Base-by-base conservation (phyloP, 2,329 filamentous ascomycete species). In the Ophiostoma ulmi region DNA sequence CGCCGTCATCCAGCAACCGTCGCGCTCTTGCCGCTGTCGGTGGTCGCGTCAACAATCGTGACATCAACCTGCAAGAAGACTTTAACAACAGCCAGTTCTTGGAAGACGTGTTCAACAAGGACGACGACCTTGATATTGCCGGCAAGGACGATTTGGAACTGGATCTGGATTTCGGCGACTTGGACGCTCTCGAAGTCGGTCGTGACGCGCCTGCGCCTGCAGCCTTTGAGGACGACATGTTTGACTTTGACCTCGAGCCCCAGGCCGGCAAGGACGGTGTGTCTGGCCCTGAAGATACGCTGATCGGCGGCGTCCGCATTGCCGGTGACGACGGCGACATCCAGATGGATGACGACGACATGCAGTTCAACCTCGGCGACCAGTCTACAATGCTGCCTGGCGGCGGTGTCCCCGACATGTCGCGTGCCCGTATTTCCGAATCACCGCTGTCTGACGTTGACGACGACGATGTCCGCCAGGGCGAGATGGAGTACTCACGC, bases 181-280 rank as follows among this genome's bases (percentile, higher is more conserved):
- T 70, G 31, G 87, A 86, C 44, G 95, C 90, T 76, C 89, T 97
- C 72, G 95, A 99, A 89, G 85, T 93, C 75, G 95, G 94, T 77
- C 91, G 94, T 88, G 90, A 97, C 75, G 94, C 91, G 26, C 89
- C 91, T 5, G 84, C 87, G 20, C 84, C 90, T 35, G 85, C 87
- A 65, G 83, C 88, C 1, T 80, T 90, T 26, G 91, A 92, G 74
- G 89, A 92, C 74, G 87, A 94, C 69, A 81, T 90, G 72, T 86
- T 86, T 73, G 89, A 92, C 71, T 77, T 90, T 52, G 88, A 90
- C 74, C 80, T 87, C 5, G 82, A 85, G 72, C 78, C 85, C 11
- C 83, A 82, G 66, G 81, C 66, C 17, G 83, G 86, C 71, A 89
- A 90, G 75, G 85, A 85, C 39, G 38, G 63, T 8, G 31, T 35